Percentiles rank a stretch among this genome's conserved stretches.
phyloP scores from a whole-genome alignment of 768 basidiomycete genomes.

The Coprinopsis marcescibilis region DNA sequence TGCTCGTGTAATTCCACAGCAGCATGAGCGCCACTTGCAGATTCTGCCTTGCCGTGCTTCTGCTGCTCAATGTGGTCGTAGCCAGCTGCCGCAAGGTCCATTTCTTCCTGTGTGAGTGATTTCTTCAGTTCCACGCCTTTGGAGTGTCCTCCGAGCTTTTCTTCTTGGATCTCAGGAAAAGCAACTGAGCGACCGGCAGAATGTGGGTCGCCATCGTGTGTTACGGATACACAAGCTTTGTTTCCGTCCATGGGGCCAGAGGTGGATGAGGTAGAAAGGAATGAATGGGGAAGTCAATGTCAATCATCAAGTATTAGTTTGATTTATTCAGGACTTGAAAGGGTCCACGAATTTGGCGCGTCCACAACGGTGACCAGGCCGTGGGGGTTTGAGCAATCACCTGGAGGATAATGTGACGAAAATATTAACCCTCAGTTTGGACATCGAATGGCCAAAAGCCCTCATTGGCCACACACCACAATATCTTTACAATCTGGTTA shows the following conservation, averaged over 20 bases:
- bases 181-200: constrained; percentile 41
- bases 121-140: constrained; percentile 57
- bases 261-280: not conserved
- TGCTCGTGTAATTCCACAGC: constrained; percentile 65
- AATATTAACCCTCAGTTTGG: constrained; percentile 9
- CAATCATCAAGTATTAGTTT: too few species aligned
- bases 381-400: constrained; percentile 8
- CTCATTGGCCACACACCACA: constrained; percentile 19
- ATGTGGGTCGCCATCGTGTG: constrained; percentile 27
- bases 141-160: constrained; percentile 25
- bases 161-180: constrained; percentile 44
- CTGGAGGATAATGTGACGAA: constrained; percentile 7
- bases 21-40: constrained; percentile 12
- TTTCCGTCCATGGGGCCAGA: constrained; percentile 19
- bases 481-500: too few species aligned
- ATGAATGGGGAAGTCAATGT: too few species aligned
- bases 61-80: constrained; percentile 54
- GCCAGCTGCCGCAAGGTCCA: constrained; percentile 60
- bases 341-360: too few species aligned
- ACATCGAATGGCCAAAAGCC: constrained; percentile 36
- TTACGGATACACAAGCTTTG: constrained; percentile 12
- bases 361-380: too few species aligned
- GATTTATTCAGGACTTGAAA: too few species aligned
- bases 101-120: constrained; percentile 62
- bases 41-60: constrained; percentile 29